Evolutionary conservation across 164 flowering plant genomes (phyloP), one percentile per base, ranked within the genome.

Genomic region (Brasenia schreberi): DNA sequence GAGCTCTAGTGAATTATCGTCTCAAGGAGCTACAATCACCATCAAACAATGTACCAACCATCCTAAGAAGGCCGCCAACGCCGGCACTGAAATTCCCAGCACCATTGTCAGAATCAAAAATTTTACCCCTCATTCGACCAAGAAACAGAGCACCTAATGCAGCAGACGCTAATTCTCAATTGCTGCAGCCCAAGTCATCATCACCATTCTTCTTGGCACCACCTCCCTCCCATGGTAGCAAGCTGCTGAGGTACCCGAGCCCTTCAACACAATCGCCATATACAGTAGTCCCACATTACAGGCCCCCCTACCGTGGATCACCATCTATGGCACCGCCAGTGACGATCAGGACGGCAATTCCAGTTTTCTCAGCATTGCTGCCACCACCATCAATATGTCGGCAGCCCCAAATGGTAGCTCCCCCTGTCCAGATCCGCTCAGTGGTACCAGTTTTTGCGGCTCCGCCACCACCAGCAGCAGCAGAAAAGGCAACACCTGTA

Each of bases 361-460:
- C 98, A 45, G 88, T 83, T 60, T 89, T 78, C 77, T 83, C 97
- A 27, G 87, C 98, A 42, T 93, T 92, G 5, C 91, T 83, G 9
- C 73, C 69, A 18, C 86, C 82, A 9, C 78, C 77, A 53, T 80
- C 84, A 18, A 18, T 72, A 18, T 62, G 64, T 7, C 65, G 61
- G 27, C 66, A 78, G 23, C 71, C 82, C 49, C 85, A 63, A 43
- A 69, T 78, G 59, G 27, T 72, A 64, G 75, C 82, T 7, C 81
- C 81, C 9, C 72, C 82, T 12, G 82, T 81, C 18, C 71, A 65
- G 19, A 64, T 77, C 9, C 77, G 84, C 66, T 75, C 77, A 14
- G 75, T 69, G 33, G 78, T 79, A 69, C 84, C 79, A 4, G 82
- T 68, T 14, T 81, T 75, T 68, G 68, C 83, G 3, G 56, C 56